Base-by-base conservation (phyloP, 495 filamentous ascomycete species). In the Hypoxylon crocopeplum region DNA sequence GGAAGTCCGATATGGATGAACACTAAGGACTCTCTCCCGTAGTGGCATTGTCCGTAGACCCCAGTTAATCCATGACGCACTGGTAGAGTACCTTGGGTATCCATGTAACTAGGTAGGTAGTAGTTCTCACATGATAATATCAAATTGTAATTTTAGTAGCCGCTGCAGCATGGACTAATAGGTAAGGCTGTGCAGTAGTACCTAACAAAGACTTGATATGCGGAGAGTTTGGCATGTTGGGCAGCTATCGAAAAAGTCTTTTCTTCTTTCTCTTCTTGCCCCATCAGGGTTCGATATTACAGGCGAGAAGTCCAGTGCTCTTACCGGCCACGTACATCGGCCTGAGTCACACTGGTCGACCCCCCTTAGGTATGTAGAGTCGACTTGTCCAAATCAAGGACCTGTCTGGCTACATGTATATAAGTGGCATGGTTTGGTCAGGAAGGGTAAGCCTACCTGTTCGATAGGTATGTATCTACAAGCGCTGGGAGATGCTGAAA, bases 211-310 rank as follows among this genome's bases (percentile, higher is more conserved):
- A 11, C 12, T 6, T 34, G 24, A 29, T 34, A 22, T 48, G 49
- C 40, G 34, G 41, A 41, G 37, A 32, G 22, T 30, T 27, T 53
- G 25, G 36, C 36, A 57, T 16, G 48, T 63, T 63, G 59, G 59
- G 59, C 59, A 63, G 59, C 59, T 57, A 63, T 57, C 53, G 29
- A 40, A 44, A 34, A 53, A n/a, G n/a, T 27, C 27, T 20, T 39
- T 56, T 56, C 42, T 55, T 15, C 48, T 44, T 19, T 41, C 20
- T 37, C 12, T 16, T 37, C 20, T 17, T 47, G 24, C 8, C 8
- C n/a, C n/a, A n/a, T n/a, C n/a, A n/a, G n/a, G n/a, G n/a, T n/a
- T n/a, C 25, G 10, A 29, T 5, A 29, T 5, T 29, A 5, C 25
- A 5, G 25, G 25, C 25, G 10, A 5, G 32, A 34, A 12, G 32